Evolutionary conservation across 345 rosid species (phyloP).

Genomic region (Salix exigua): DNA sequence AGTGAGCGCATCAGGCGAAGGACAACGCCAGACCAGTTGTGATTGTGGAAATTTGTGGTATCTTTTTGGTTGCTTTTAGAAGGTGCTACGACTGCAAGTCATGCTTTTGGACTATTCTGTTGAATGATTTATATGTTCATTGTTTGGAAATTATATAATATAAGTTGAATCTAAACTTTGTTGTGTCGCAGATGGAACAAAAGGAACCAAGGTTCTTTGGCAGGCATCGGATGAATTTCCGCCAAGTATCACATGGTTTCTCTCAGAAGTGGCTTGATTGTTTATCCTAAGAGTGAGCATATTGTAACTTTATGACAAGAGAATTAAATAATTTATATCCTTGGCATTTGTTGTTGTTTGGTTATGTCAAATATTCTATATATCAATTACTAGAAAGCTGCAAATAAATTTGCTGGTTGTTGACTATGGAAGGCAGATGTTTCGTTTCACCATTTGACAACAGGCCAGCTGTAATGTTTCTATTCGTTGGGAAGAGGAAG

Average conservation of each 20-base stretch:
- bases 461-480: background rate
- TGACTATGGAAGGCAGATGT: background rate
- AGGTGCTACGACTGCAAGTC: conserved; percentile 26
- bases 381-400: background rate
- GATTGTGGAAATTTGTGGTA: conserved; percentile 9
- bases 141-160: background rate
- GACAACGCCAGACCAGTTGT: conserved; percentile 50
- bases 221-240: conserved; percentile 5
- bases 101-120: background rate
- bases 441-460: background rate
- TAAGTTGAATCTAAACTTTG: background rate
- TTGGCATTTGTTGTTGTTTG: conserved; percentile 1
- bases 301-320: conserved; percentile 24
- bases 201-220: background rate
- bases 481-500: background rate
- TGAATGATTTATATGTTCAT: background rate
- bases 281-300: conserved; percentile 13
- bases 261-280: conserved; percentile 18
- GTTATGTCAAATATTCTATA: background rate
- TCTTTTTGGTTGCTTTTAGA: conserved; percentile 7
- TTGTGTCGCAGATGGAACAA: conserved; percentile 20
- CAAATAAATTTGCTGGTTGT: conserved; percentile 2
- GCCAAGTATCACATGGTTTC: background rate
- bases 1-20: conserved; percentile 33
- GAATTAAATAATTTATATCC: conserved; percentile 8